Conservation (phyloP, 2,329 filamentous ascomycete genomes). For the Exophiala viscosa region DNA sequence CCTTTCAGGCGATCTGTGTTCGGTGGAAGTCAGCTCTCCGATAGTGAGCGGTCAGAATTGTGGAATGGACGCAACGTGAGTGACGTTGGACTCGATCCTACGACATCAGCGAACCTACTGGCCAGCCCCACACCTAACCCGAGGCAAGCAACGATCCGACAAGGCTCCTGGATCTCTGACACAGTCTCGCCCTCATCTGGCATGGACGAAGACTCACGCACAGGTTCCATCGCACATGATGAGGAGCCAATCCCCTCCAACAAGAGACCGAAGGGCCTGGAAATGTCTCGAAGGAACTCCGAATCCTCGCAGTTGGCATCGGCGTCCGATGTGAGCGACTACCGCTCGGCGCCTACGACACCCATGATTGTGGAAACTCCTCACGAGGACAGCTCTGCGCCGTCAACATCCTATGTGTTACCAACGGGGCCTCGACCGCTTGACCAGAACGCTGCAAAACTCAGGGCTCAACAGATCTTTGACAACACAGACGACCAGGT, state of each 20-base stretch:
- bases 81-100: constrained; percentile 11
- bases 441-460: constrained; percentile 28
- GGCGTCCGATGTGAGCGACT: constrained; percentile 40
- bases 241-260: background rate
- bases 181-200: constrained; percentile 9
- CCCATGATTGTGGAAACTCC: constrained; percentile 36
- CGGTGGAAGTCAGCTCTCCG: constrained; percentile 18
- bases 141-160: constrained; percentile 7
- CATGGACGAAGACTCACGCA: background rate
- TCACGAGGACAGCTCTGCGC: constrained; percentile 13
- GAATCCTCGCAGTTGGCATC: constrained; percentile 14
- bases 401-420: constrained; percentile 6
- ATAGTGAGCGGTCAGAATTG: constrained; percentile 23
- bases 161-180: constrained; percentile 22
- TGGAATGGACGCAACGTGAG: constrained; percentile 1
- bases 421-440: constrained; percentile 5
- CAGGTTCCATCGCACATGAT: background rate
- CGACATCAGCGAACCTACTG: constrained; percentile 9
- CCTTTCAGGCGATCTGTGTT: constrained; percentile 16
- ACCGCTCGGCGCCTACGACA: constrained; percentile 44
- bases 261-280: constrained; percentile 2
- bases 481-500: constrained; percentile 80
- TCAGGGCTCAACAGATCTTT: constrained; percentile 77
- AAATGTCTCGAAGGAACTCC: constrained; percentile 1
- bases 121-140: constrained; percentile 10